Evolutionary conservation across 805 yeast species (phyloP).

Genomic region (Sugiyamaella smithiae): DNA sequence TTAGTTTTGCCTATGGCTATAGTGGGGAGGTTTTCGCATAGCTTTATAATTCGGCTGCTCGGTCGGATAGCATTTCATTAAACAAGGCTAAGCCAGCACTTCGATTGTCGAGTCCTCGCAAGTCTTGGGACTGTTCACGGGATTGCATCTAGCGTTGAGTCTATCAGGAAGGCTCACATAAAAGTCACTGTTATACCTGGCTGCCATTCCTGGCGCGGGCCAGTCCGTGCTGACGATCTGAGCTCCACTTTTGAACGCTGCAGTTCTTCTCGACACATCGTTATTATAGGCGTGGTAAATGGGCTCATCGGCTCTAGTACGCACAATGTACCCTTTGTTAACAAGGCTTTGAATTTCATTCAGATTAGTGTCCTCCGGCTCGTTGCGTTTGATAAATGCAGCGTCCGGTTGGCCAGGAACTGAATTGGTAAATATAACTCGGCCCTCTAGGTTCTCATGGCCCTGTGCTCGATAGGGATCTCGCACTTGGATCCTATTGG

Average conservation of each 20-base stretch:
- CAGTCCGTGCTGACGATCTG: conserved; percentile 9
- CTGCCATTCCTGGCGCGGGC: conserved; percentile 9
- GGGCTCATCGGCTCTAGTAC: conserved; percentile 8
- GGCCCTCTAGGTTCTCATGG: background rate
- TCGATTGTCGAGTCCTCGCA: background rate
- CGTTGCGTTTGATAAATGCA: conserved; percentile 6
- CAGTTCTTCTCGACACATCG: background rate
- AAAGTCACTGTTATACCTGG: conserved; percentile 2
- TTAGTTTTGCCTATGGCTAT: too few relatives aligned
- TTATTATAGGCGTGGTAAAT: conserved; percentile 1
- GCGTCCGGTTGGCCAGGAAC: conserved; percentile 6
- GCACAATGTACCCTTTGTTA: conserved; percentile 2
- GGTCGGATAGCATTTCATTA: too few relatives aligned
- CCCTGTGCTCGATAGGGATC: conserved; percentile 1
- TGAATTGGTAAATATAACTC: conserved; percentile 5
- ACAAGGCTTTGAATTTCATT: background rate
- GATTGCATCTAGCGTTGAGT: conserved; percentile 2
- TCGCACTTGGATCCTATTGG: background rate
- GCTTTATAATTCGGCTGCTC: too few relatives aligned
- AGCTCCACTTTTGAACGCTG: conserved; percentile 3
- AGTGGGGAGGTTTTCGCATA: too few relatives aligned
- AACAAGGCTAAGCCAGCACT: too few relatives aligned
- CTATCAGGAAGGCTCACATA: background rate
- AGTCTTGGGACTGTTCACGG: background rate
- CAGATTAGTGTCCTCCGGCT: background rate